These are phyloP conservation scores for Oryza glumipatula DNA, from an alignment of 176 grass and related monocot genomes.

Conservation along the genomic window DNA sequence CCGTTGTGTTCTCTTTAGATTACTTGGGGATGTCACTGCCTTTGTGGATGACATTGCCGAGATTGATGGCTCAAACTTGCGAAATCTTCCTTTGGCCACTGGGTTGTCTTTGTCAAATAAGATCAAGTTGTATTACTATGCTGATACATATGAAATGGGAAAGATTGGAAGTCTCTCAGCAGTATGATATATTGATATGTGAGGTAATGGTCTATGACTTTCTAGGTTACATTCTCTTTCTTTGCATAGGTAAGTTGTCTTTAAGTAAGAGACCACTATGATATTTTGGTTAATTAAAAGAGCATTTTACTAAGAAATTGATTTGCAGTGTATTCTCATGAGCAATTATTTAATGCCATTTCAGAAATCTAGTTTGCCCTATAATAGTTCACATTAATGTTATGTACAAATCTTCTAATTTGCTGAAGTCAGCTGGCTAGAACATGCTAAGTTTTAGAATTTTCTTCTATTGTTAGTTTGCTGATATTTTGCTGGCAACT, in stretches of 20 bases:
- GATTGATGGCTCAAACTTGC: conserved; percentile 61
- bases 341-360: background rate
- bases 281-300: background rate
- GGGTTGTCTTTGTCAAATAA: conserved; percentile 89
- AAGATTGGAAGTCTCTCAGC: conserved; percentile 75
- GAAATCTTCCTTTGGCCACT: conserved; percentile 79
- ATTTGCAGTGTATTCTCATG: background rate
- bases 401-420: background rate
- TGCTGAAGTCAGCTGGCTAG: background rate
- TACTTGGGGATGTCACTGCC: conserved; percentile 80
- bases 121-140: conserved; percentile 91
- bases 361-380: background rate
- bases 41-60: conserved; percentile 92
- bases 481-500: background rate
- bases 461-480: background rate
- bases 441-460: background rate
- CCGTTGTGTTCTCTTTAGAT: conserved; percentile 73
- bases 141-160: conserved; percentile 91
- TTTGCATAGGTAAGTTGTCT: background rate
- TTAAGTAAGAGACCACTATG: background rate
- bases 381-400: background rate
- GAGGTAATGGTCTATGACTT: background rate
- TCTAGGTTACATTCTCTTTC: background rate
- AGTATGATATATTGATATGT: conserved; percentile 67
- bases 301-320: background rate